phyloP scores from a whole-genome alignment of 768 basidiomycete species.

The Rhodotorula babjevae region DNA sequence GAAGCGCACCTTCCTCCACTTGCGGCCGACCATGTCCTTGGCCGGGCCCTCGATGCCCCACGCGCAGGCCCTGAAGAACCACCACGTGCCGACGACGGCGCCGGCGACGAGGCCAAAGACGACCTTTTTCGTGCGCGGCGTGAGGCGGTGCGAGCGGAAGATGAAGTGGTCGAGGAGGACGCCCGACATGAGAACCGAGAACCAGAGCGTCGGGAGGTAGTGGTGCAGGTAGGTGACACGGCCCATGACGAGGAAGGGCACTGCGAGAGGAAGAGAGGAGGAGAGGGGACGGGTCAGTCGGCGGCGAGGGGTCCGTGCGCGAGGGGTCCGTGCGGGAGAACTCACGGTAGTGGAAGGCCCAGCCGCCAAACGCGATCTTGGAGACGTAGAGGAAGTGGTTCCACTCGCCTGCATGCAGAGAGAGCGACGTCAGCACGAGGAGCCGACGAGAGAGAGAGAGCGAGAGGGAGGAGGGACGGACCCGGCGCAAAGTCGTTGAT shows the following conservation, averaged over 20 bases:
- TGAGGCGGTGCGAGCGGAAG: constrained; percentile 67
- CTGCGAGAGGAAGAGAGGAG: constrained; percentile 49
- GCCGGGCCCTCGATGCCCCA: constrained; percentile 84
- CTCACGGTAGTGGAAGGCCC: constrained; percentile 84
- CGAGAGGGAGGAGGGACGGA: constrained; percentile 48
- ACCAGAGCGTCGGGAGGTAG: constrained; percentile 93
- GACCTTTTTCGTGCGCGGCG: constrained; percentile 62
- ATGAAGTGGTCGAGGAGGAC: constrained; percentile 90
- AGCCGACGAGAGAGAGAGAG: not conserved
- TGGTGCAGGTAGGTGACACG: constrained; percentile 81
- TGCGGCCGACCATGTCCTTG: constrained; percentile 5
- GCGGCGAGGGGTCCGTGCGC: not conserved
- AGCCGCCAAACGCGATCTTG: constrained; percentile 85
- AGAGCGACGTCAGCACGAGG: not conserved
- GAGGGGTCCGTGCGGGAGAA: constrained; percentile 10
- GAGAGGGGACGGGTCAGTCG: too few relatives aligned
- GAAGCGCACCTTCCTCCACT: constrained; percentile 42
- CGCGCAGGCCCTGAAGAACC: constrained; percentile 87
- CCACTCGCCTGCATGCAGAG: constrained; percentile 65
- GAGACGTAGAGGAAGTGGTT: constrained; percentile 88
- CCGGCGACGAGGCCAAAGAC: constrained; percentile 62
- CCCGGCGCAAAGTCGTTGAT: constrained; percentile 86
- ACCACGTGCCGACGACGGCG: constrained; percentile 70
- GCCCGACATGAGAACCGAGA: constrained; percentile 83
- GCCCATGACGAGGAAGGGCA: constrained; percentile 90